phyloP scores from a whole-genome alignment of 1,284 basidiomycete genomes.

The Flammula alnicola region DNA sequence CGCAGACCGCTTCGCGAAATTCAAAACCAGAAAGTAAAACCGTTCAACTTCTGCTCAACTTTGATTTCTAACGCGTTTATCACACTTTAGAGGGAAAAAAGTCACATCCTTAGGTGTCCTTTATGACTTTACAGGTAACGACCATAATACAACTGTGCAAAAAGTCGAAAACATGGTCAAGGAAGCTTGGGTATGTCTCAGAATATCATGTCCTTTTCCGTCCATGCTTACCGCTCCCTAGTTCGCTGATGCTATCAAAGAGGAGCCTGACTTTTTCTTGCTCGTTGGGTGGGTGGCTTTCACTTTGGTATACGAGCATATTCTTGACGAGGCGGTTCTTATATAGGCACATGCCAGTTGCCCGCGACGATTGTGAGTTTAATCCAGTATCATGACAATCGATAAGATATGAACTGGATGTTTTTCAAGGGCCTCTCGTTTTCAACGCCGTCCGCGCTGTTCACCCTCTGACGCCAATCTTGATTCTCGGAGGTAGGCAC shows the following conservation, averaged over 20 bases:
- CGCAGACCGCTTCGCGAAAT: constrained; percentile 72
- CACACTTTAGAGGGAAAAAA: constrained; percentile 55
- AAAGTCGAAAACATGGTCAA: constrained; percentile 74
- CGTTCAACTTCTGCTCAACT: background rate
- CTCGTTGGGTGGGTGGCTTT: constrained; percentile 58
- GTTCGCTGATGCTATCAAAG: constrained; percentile 79
- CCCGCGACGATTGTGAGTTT: constrained; percentile 63
- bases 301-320: background rate
- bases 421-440: constrained; percentile 60
- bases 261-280: constrained; percentile 83
- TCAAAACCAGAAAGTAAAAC: constrained; percentile 72
- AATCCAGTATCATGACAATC: constrained; percentile 1
- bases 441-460: constrained; percentile 75
- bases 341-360: constrained; percentile 71
- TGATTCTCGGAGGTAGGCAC: constrained; percentile 73
- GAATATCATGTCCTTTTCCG: background rate
- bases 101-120: constrained; percentile 86
- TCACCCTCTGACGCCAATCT: constrained; percentile 76
- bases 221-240: constrained; percentile 29
- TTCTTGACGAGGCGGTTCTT: background rate
- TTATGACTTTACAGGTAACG: constrained; percentile 72
- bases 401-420: background rate
- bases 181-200: constrained; percentile 62
- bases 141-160: constrained; percentile 75
- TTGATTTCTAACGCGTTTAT: constrained; percentile 5